These are phyloP conservation scores for Trichoderma sp. DNA, from an alignment of 2,329 filamentous ascomycete genomes.

Conservation along the genomic window DNA sequence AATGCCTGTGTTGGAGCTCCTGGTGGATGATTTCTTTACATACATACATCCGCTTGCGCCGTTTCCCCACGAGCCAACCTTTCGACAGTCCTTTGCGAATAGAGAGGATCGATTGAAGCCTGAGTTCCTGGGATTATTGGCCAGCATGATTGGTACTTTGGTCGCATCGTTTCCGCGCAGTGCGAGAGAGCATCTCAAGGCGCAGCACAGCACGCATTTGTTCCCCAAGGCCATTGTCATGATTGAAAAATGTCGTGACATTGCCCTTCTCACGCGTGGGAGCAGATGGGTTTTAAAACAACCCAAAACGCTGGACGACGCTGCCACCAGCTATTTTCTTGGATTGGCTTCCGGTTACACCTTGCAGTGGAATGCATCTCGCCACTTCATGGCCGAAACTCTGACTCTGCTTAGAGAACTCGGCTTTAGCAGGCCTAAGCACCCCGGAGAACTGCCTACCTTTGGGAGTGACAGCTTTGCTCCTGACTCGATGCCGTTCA, in stretches of 20 bases:
- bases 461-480: constrained; percentile 45
- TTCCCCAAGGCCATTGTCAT: constrained; percentile 70
- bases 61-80: constrained; percentile 78
- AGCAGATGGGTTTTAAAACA: constrained; percentile 51
- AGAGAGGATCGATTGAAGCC: constrained; percentile 67
- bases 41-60: constrained; percentile 77
- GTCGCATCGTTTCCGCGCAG: constrained; percentile 76
- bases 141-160: constrained; percentile 73
- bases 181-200: constrained; percentile 68
- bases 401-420: constrained; percentile 69
- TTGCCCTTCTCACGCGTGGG: constrained; percentile 68
- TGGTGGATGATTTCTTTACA: constrained; percentile 81
- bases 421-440: constrained; percentile 61
- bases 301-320: constrained; percentile 52
- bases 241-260: constrained; percentile 69
- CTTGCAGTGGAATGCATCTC: constrained; percentile 65
- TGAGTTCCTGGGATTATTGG: constrained; percentile 68
- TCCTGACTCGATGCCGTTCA: constrained; percentile 52
- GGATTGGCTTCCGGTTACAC: constrained; percentile 68
- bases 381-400: constrained; percentile 72
- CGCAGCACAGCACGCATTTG: constrained; percentile 61
- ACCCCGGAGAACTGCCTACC: constrained; percentile 39
- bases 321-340: constrained; percentile 76
- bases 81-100: constrained; percentile 66
- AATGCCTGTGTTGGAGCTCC: constrained; percentile 64